Evolutionary conservation across 176 grass and related monocot species (phyloP), one percentile per base, ranked within the genome.

Genomic region (Saccharum officinarum): DNA sequence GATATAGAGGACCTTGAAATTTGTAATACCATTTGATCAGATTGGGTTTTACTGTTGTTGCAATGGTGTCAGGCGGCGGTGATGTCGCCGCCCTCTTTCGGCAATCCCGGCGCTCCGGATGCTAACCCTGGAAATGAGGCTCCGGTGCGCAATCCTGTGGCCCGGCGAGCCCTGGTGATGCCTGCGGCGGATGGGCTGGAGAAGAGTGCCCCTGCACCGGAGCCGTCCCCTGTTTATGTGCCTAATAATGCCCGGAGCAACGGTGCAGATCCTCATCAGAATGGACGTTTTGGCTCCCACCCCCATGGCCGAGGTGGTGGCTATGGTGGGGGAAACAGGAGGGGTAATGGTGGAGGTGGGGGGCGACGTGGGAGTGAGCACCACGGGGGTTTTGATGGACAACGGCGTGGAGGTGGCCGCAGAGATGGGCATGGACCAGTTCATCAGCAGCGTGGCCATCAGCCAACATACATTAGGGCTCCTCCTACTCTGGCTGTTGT

Each of bases 241-340:
- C 84, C 84, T 66, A 84, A 89, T 26, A 87, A 89, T n/a, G 49
- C 46, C 80, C 59, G 76, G 42, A 85, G 55, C 87, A 93, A 82
- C 3, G 76, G 74, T 0, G 47, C 57, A 20, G 74, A 87, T 59
- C 46, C 82, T 85, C 44, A 86, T 42, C 93, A 90, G 80, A 82
- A 85, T 34, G 82, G 86, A 22, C 71, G 84, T 80, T 69, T 86
- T 55, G 45, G 80, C 78, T 82, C 84, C 71, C 83, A 88, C 75
- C 16, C 75, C 47, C 79, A 87, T 40, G 60, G 80, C 76, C 84
- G 91, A n/a, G 87, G 92, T 65, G 85, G 83, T 10, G 30, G 79
- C 28, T 87, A 88, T 60, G 85, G 60, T 76, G 91, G 90, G 25
- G 90, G 90, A 65, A 98, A 86, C 76, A 87, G 93, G 84, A 92